A percentile compares a stretch with the other conserved stretches of the same genome.
These are phyloP conservation scores for Skeletonema grethae DNA, from an alignment of 108 stramenopile species.

Conservation along the genomic window DNA sequence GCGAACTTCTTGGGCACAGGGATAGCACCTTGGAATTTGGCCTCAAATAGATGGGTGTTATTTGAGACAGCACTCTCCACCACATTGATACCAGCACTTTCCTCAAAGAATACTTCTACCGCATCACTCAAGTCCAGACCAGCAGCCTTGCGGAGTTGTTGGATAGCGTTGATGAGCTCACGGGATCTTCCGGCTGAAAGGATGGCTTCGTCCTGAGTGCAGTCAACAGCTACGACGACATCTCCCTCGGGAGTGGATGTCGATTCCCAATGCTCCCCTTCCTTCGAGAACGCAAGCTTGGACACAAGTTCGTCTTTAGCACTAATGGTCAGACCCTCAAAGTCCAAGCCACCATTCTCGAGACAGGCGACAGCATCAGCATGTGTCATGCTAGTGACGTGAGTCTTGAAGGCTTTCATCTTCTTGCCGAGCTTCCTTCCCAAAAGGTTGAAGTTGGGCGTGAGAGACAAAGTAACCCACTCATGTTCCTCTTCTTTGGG, in stretches of 20 bases:
- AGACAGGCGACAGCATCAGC: slow-evolving; percentile 82
- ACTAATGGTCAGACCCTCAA: slow-evolving; percentile 85
- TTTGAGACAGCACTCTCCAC: slow-evolving; percentile 71
- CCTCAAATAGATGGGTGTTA: slow-evolving; percentile 71
- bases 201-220: slow-evolving; percentile 94
- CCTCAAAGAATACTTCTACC: slow-evolving; percentile 91
- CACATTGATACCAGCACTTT: slow-evolving; percentile 63
- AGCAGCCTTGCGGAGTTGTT: slow-evolving; percentile 95
- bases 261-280: slow-evolving; percentile 91
- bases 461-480: slow-evolving; percentile 92
- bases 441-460: slow-evolving; percentile 87
- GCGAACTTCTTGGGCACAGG: slow-evolving; percentile 79
- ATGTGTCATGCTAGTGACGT: slow-evolving; percentile 66
- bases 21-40: slow-evolving; percentile 83
- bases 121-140: slow-evolving; percentile 86
- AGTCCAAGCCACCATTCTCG: slow-evolving; percentile 72
- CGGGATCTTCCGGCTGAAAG: slow-evolving; percentile 89
- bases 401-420: slow-evolving; percentile 72
- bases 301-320: slow-evolving; percentile 83
- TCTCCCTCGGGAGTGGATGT: slow-evolving; percentile 82
- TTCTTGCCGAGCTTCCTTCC: slow-evolving; percentile 97
- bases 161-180: slow-evolving; percentile 94
- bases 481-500: slow-evolving; percentile 85
- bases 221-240: slow-evolving; percentile 94
- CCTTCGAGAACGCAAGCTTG: slow-evolving; percentile 90